A percentile compares a stretch with the other conserved stretches of the same genome.
Conservation (phyloP, 2,329 filamentous ascomycete genomes). For the Moelleriella libera region DNA sequence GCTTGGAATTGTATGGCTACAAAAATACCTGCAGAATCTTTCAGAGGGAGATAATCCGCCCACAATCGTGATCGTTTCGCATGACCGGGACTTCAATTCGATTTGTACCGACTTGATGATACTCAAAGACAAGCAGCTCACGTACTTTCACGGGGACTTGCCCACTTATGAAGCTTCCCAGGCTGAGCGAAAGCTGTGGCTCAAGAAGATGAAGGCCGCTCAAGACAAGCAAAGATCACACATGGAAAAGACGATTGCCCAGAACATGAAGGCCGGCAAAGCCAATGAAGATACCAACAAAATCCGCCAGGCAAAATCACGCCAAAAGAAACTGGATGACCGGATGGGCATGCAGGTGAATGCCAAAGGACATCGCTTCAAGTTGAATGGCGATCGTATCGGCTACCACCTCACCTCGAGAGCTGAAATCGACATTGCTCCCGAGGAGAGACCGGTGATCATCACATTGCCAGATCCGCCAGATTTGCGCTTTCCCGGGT, state of each 20-base stretch:
- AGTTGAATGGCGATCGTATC: conserved; percentile 58
- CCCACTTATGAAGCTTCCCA: conserved; percentile 56
- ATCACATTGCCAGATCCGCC: conserved; percentile 47
- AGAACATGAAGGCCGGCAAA: conserved; percentile 62
- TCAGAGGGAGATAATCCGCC: conserved; percentile 36
- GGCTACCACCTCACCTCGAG: conserved; percentile 47
- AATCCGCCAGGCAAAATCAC: conserved; percentile 68
- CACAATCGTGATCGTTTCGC: conserved; percentile 67
- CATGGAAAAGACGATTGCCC: conserved; percentile 63
- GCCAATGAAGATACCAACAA: conserved; percentile 74
- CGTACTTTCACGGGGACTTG: conserved; percentile 63
- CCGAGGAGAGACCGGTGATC: conserved; percentile 42
- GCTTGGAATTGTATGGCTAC: conserved; percentile 73
- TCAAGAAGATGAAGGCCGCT: conserved; percentile 65
- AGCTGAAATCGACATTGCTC: conserved; percentile 58
- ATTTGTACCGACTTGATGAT: conserved; percentile 67
- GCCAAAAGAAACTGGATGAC: conserved; percentile 75
- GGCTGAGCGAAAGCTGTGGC: conserved; percentile 51
- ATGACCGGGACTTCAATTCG: conserved; percentile 71
- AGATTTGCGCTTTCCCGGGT: conserved; percentile 61
- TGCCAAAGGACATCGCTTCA: conserved; percentile 61
- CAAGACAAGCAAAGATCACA: conserved; percentile 71
- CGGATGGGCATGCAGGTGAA: conserved; percentile 64
- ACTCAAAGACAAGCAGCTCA: conserved; percentile 55
- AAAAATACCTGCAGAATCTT: conserved; percentile 51